Conservation (phyloP, 129 eudicot species). For the Helianthus tuberosus region DNA sequence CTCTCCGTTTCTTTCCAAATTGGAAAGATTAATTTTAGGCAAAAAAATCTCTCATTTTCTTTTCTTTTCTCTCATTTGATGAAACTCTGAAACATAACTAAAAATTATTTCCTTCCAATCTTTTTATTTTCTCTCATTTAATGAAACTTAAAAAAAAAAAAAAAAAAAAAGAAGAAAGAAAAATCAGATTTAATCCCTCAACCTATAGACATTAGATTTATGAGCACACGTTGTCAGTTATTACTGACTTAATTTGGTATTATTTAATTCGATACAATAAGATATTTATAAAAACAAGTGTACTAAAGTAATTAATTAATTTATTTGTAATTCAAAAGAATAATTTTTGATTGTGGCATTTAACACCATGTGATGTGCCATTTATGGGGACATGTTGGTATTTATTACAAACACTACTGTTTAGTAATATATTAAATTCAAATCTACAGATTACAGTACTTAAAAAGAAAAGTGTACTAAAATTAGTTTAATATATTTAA, state of each 20-base stretch:
- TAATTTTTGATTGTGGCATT: constrained; percentile 28
- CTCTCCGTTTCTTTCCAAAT: too few relatives aligned
- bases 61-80: too few relatives aligned
- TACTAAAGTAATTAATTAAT: not conserved
- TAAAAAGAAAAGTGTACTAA: not conserved
- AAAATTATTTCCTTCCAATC: too few relatives aligned
- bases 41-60: too few relatives aligned
- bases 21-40: too few relatives aligned
- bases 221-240: not conserved
- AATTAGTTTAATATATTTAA: not conserved
- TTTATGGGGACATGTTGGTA: constrained; percentile 23
- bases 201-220: not conserved
- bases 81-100: too few relatives aligned
- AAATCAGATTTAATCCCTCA: too few relatives aligned
- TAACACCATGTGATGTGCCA: constrained; percentile 29
- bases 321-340: not conserved
- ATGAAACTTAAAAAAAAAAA: too few relatives aligned
- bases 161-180: too few relatives aligned
- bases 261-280: not conserved
- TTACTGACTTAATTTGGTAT: not conserved
- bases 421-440: not conserved
- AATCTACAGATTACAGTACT: not conserved
- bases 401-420: constrained; percentile 20
- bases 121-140: too few relatives aligned
- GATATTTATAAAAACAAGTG: not conserved